Evolutionary conservation across 2,329 filamentous ascomycete species (phyloP).

Genomic region (Diaporthe australafricana): DNA sequence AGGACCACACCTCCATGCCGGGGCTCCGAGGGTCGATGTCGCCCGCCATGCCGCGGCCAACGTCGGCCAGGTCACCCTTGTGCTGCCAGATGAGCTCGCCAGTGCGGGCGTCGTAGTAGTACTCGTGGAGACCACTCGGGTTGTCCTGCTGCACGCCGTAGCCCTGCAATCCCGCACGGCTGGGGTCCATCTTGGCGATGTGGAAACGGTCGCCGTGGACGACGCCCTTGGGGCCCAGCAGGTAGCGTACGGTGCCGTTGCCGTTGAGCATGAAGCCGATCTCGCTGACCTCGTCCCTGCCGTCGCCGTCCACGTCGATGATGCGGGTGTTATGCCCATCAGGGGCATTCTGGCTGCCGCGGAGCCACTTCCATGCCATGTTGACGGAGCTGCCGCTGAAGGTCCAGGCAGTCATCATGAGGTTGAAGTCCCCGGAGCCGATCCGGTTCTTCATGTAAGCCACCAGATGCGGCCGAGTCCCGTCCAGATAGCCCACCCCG

Average conservation of each 20-base stretch:
- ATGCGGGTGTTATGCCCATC: background rate
- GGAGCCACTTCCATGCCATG: conserved; percentile 8
- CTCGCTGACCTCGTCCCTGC: background rate
- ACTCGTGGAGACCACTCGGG: background rate
- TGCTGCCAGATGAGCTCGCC: conserved; percentile 1
- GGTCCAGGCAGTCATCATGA: background rate
- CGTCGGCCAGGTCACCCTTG: background rate
- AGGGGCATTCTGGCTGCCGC: background rate
- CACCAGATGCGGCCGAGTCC: background rate
- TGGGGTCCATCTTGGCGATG: conserved; percentile 11
- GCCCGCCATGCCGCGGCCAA: background rate
- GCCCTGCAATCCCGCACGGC: background rate
- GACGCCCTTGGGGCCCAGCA: background rate
- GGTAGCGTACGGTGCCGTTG: background rate
- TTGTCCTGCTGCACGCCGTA: background rate
- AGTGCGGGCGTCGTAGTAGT: background rate
- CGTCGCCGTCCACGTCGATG: background rate
- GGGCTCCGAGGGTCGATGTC: background rate
- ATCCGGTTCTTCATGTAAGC: conserved; percentile 10
- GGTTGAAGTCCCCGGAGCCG: background rate
- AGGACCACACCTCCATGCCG: background rate
- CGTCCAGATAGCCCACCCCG: background rate
- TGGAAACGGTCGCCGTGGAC: background rate
- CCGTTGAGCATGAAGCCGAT: background rate
- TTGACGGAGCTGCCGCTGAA: background rate